Evolutionary conservation across 495 filamentous ascomycete genomes (phyloP).

Genomic region (Neurospora pannonica): DNA sequence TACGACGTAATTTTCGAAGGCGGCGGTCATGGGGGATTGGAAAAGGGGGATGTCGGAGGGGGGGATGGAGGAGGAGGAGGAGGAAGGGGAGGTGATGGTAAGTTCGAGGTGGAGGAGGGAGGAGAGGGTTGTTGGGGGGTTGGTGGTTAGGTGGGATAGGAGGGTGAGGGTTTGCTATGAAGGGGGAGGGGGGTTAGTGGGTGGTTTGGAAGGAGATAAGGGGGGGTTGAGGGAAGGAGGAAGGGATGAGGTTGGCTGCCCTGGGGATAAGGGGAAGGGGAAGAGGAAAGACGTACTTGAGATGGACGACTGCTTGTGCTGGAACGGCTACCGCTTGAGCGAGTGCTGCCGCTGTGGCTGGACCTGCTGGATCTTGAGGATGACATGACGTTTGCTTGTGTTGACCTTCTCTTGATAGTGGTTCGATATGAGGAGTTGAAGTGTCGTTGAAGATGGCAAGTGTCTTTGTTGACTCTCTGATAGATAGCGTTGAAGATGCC

Average conservation of each 20-base stretch:
- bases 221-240: background rate
- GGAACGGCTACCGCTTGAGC: background rate
- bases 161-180: conserved; percentile 42
- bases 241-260: no score
- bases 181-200: background rate
- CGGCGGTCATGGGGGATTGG: conserved; percentile 54
- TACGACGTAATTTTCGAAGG: conserved; percentile 67
- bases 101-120: conserved; percentile 69
- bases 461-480: background rate
- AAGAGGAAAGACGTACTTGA: background rate
- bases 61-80: conserved; percentile 57
- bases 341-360: background rate
- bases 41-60: conserved; percentile 50
- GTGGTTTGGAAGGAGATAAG: background rate
- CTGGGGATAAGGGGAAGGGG: background rate
- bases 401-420: background rate
- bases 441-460: background rate
- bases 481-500: no score
- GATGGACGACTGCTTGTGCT: background rate
- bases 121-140: conserved; percentile 52
- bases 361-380: conserved; percentile 1
- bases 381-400: background rate
- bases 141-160: conserved; percentile 46
- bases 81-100: conserved; percentile 47
- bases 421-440: background rate